Conservation (phyloP, 805 yeast genomes). For the Alloascoidea africana region DNA sequence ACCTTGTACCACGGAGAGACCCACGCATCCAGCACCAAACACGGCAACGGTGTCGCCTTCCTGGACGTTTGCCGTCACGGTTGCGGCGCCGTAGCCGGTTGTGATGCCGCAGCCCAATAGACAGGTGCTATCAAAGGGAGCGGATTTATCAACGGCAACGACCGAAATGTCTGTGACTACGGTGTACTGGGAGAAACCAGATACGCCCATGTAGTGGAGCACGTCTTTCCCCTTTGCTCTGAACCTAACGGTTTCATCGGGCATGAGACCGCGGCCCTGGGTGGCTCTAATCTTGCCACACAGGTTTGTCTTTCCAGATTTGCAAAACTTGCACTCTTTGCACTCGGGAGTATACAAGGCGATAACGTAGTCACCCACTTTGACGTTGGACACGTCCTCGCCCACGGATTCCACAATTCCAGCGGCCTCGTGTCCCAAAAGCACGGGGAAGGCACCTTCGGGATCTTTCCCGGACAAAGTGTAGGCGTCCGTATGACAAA, state of each 20-base stretch:
- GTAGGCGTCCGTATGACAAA: slow-evolving; percentile 97
- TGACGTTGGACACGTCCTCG: slow-evolving; percentile 81
- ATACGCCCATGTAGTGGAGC: slow-evolving; percentile 95
- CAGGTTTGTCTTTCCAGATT: slow-evolving; percentile 88
- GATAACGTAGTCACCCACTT: slow-evolving; percentile 87
- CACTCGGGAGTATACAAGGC: slow-evolving; percentile 97
- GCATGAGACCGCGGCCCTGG: slow-evolving; percentile 97
- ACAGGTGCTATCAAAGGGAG: slow-evolving; percentile 78
- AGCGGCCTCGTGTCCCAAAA: slow-evolving; percentile 97
- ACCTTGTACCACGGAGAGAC: slow-evolving; percentile 92
- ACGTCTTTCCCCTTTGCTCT: slow-evolving; percentile 66
- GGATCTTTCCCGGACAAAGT: slow-evolving; percentile 91
- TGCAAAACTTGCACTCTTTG: slow-evolving; percentile 87
- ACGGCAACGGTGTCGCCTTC: slow-evolving; percentile 90
- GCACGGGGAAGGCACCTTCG: slow-evolving; percentile 88
- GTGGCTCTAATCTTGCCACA: slow-evolving; percentile 94
- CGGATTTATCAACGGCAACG: slow-evolving; percentile 77
- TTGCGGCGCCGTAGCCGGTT: slow-evolving; percentile 96
- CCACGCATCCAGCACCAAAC: slow-evolving; percentile 97
- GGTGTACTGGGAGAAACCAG: slow-evolving; percentile 93
- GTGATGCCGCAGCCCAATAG: slow-evolving; percentile 97
- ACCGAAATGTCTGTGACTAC: slow-evolving; percentile 96
- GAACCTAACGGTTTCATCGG: slow-evolving; percentile 93
- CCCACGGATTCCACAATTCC: slow-evolving; percentile 94
- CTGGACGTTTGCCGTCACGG: slow-evolving; percentile 81